Evolutionary conservation across 148 eudicot genomes (phyloP).

Genomic region (Amaranthus hypochondriacus): DNA sequence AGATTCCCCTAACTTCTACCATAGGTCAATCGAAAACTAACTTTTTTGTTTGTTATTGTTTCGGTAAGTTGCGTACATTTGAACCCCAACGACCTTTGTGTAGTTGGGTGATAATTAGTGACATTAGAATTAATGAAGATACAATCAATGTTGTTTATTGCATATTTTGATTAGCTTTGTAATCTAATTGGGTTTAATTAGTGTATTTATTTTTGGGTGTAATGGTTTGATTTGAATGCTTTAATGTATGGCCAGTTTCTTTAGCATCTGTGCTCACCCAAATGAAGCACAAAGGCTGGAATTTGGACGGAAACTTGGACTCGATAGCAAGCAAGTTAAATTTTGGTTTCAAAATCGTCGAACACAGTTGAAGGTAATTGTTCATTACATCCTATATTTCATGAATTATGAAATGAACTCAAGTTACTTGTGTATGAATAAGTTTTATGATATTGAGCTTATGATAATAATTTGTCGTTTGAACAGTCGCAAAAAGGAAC

Average conservation of each 20-base stretch:
- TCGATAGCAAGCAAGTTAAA: constrained; percentile 69
- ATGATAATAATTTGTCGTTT: constrained; percentile 1
- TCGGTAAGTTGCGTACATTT: too few relatives aligned
- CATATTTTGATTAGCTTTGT: not conserved
- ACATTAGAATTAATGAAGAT: too few relatives aligned
- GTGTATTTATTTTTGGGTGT: constrained; percentile 10
- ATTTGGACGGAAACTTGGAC: constrained; percentile 52
- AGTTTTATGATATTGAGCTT: not conserved
- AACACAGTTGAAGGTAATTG: constrained; percentile 82
- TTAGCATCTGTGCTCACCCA: constrained; percentile 69
- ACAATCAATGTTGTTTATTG: not conserved
- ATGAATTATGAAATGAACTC: not conserved
- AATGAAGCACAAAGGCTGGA: constrained; percentile 72
- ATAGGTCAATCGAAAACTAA: too few relatives aligned
- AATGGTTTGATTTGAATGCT: not conserved
- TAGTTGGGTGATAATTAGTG: too few relatives aligned
- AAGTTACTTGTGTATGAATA: not conserved
- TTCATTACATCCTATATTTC: not conserved
- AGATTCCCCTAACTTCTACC: too few relatives aligned
- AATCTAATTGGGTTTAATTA: constrained; percentile 14
- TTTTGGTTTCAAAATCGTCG: constrained; percentile 94
- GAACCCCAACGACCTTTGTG: too few relatives aligned
- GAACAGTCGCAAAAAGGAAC: constrained; percentile 58
- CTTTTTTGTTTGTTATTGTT: too few relatives aligned
- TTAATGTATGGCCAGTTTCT: constrained; percentile 37